Evolutionary conservation across 805 yeast species (phyloP).

Genomic region (Candida incommunis): DNA sequence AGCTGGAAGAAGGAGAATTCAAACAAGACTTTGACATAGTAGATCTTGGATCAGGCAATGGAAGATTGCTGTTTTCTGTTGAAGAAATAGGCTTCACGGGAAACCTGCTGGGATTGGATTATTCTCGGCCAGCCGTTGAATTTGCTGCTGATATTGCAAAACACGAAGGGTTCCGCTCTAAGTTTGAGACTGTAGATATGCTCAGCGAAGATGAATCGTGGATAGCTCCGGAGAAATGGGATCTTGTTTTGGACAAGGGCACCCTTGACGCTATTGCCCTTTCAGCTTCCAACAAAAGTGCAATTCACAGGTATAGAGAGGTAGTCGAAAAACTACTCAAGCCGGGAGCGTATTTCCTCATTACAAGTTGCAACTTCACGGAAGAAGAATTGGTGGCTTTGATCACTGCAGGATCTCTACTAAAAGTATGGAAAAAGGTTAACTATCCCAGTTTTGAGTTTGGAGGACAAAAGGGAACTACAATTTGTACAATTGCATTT

Average conservation of each 20-base stretch:
- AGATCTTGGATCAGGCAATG: slow-evolving; percentile 95
- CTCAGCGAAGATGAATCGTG: slow-evolving; percentile 26
- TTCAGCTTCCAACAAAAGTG: slow-evolving; percentile 26
- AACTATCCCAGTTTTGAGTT: slow-evolving; percentile 73
- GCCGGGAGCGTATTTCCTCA: slow-evolving; percentile 43
- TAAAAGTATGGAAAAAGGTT: slow-evolving; percentile 51
- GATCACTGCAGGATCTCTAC: slow-evolving; percentile 24
- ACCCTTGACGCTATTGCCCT: slow-evolving; percentile 94
- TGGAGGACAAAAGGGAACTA: slow-evolving; percentile 80
- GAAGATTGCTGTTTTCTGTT: slow-evolving; percentile 67
- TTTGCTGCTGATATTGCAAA: slow-evolving; percentile 53
- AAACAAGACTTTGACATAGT: slow-evolving; percentile 30
- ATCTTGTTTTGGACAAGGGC: slow-evolving; percentile 82
- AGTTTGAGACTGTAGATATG: slow-evolving; percentile 60
- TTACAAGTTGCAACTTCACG: slow-evolving; percentile 92
- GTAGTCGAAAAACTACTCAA: slow-evolving; percentile 45
- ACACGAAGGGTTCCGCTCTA: slow-evolving; percentile 18
- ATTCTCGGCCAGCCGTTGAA: slow-evolving; percentile 63
- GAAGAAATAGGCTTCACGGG: slow-evolving; percentile 49
- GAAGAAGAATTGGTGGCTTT: slow-evolving; percentile 51
- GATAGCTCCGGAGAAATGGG: slow-evolving; percentile 37
- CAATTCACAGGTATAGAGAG: slow-evolving; percentile 37
- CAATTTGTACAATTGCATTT: slow-evolving; percentile 81
- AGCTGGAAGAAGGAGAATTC: slow-evolving; percentile 19
- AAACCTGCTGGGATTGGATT: slow-evolving; percentile 65